These are phyloP conservation scores for Tausonia pullulans DNA, from an alignment of 1,284 basidiomycete species.

Conservation along the genomic window DNA sequence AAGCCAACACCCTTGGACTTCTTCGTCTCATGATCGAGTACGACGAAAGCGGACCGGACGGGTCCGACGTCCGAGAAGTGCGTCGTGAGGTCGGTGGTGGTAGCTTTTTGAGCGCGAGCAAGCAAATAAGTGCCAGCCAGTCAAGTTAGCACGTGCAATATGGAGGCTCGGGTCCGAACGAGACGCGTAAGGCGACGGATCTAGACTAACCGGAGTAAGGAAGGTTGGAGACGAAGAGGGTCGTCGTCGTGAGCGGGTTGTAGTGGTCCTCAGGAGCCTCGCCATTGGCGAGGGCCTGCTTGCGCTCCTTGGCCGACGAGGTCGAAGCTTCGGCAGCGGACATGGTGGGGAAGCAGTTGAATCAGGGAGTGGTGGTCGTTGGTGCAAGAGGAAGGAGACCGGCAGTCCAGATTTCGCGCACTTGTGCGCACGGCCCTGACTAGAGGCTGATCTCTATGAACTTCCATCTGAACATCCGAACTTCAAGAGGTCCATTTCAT, in stretches of 20 bases:
- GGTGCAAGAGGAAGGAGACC: too few relatives aligned
- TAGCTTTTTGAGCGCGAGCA: constrained; percentile 70
- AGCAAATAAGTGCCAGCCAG: constrained; percentile 28
- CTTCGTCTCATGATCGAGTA: constrained; percentile 59
- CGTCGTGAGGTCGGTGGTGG: constrained; percentile 78
- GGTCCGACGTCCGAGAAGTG: constrained; percentile 94
- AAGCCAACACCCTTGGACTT: constrained; percentile 96
- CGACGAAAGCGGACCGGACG: constrained; percentile 86
- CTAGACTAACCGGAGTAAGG: constrained; percentile 13
- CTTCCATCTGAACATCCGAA: too few relatives aligned
- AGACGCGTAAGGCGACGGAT: not conserved
- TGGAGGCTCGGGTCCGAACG: not conserved
- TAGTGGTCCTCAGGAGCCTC: constrained; percentile 4
- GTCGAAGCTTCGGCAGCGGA: not conserved
- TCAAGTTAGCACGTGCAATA: not conserved
- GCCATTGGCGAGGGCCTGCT: not conserved
- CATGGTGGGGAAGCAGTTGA: not conserved
- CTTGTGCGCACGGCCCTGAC: too few relatives aligned
- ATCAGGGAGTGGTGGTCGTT: too few relatives aligned
- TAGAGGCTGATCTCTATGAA: too few relatives aligned
- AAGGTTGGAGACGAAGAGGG: constrained; percentile 62
- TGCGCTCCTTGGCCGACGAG: not conserved
- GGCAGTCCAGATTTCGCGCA: too few relatives aligned
- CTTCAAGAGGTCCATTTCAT: too few relatives aligned
- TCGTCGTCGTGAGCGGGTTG: constrained; percentile 25